Evolutionary conservation across 2,329 filamentous ascomycete species (phyloP), one percentile per base, ranked within the genome.

Genomic region (Chlorencoelia australis): DNA sequence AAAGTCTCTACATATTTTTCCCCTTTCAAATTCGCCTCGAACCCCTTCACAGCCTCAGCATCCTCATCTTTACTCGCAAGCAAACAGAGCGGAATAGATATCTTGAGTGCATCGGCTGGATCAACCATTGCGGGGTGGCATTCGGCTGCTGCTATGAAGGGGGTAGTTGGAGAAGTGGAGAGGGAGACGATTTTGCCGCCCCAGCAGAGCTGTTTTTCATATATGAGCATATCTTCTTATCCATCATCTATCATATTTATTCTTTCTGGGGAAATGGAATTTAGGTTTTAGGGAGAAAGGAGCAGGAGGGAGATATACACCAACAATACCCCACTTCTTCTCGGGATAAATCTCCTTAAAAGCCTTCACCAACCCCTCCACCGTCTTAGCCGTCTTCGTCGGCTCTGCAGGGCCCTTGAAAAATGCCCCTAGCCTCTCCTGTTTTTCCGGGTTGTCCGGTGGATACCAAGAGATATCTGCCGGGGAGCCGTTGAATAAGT

Each of bases 401-500:
- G 50, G 30, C 7, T 41, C 42, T 35, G 47, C 42, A 20, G 39
- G 42, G 11, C 44, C 49, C 20, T 58, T 56, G 51, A 82, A 72
- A 61, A 82, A 83, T 4, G 57, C 61, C 18, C 64, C 64, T 3
- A 82, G 63, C 17, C 63, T 65, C 57, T 72, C 63, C 54, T 73
- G 59, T 61, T 83, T 79, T 49, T 83, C 76, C 4, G 72, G 62
- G 5, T 61, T 82, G 14, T 61, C 58, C 16, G 78, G 71, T 2
- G 80, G 79, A 9, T 39, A 52, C 63, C 69, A 69, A 16, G 50
- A 39, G 72, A 69, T 42, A 68, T 74, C 22, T 33, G 19, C 56
- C 27, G 50, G 48, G 4, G 50, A 47, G 57, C 84, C 87, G 42
- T 82, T 72, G 66, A 94, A 94, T 70, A 84, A 89, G 63, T 95